phyloP scores from a whole-genome alignment of 2,329 filamentous ascomycete species.

The Apiospora kogelbergensis region DNA sequence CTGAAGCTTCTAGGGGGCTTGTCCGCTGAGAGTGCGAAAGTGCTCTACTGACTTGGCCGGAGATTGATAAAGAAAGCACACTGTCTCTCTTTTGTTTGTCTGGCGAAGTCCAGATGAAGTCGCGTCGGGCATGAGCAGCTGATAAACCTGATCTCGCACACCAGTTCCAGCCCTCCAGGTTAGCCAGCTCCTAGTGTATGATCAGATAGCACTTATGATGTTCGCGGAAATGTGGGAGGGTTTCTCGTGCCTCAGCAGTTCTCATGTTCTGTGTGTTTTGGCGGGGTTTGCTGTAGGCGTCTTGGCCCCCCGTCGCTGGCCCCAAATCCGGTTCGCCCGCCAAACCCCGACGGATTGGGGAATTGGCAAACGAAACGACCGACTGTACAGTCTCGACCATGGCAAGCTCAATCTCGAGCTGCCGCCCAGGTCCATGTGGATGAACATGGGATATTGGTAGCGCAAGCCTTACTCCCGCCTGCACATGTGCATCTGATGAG shows the following conservation, averaged over 20 bases:
- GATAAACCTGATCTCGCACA: neutral
- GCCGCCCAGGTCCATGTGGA: constrained; percentile 56
- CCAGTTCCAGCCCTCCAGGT: too few relatives aligned
- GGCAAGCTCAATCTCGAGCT: constrained; percentile 53
- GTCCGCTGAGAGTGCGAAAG: neutral
- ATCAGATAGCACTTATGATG: too few relatives aligned
- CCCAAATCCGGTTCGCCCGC: neutral
- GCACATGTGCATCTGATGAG: neutral
- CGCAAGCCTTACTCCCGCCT: constrained; percentile 12
- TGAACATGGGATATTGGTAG: constrained; percentile 65
- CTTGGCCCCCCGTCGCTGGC: neutral
- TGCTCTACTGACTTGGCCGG: neutral
- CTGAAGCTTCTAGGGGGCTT: constrained; percentile 1
- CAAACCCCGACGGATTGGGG: neutral
- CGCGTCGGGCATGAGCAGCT: too few relatives aligned
- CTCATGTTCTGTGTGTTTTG: neutral
- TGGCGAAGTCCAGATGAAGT: neutral
- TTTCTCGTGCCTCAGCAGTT: neutral
- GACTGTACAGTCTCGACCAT: constrained; percentile 51
- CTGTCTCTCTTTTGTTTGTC: neutral
- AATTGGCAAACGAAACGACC: neutral
- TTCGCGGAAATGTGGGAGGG: neutral
- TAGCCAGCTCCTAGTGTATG: too few relatives aligned
- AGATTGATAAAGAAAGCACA: neutral
- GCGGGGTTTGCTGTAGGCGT: neutral